Base-by-base conservation (phyloP, 2,329 filamentous ascomycete species). In the Phialocephala sp. region DNA sequence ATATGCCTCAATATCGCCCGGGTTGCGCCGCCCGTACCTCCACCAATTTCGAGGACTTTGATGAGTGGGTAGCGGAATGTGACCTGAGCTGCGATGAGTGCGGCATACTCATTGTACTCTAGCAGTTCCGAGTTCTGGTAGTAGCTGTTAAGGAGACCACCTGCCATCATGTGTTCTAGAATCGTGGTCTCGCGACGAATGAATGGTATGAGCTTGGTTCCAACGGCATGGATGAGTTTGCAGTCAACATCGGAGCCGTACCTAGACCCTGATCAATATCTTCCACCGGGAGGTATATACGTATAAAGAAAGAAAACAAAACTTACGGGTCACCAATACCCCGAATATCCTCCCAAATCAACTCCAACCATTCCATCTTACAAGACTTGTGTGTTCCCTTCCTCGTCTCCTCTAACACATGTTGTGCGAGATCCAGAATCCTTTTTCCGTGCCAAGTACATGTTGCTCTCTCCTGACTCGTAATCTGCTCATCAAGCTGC, bases 1-100 rank as follows among this genome's bases (percentile, higher is more conserved):
- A 83, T 66, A 5, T 62, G 57, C 4, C 71, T 63, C 4, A 83
- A 67, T 5, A 83, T 72, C 1, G 64, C 61, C 5, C 74, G 70
- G 0, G 82, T 84, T 0, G 80, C 75, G 12, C 76, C 77, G 2
- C 80, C 82, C 3, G 80, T 81, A 1, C 82, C 82, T 11, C 79
- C 81, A 18, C 81, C 81, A 36, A 80, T 72, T 60, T 75, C 72
- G 11, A 74, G 62, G 50, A 74, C 69, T 43, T 70, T 69, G 24
- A 69, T 59, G n/a, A 68, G 60, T 2, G 71, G 72, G 39, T 71
- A 77, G 58, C 78, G 74, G 63, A 80, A 78, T 24, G 56, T 63
- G 12, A 75, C 65, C 18, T 72, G 67, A 8, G 39, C 39, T 15
- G 65, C 64, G 18, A 70, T 63, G 11, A 55, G 20, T 15, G 59